These are phyloP conservation scores for Taiozyma sp. DNA, from an alignment of 1,139 yeast species.

Conservation along the genomic window DNA sequence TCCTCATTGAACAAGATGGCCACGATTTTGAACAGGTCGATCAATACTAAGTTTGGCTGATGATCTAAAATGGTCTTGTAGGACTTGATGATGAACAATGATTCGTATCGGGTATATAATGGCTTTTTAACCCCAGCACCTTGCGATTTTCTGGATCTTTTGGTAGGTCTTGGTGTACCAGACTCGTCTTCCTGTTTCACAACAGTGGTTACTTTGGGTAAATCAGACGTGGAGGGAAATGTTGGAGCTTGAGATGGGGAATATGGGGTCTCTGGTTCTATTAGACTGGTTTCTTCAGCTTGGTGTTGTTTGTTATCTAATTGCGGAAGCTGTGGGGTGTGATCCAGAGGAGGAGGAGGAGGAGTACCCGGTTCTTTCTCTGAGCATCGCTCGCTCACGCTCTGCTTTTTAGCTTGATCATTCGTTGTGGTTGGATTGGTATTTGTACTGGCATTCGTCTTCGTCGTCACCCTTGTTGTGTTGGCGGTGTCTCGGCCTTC, in stretches of 20 bases:
- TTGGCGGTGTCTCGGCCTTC: background rate
- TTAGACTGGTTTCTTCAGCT: background rate
- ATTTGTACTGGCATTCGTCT: too few species aligned
- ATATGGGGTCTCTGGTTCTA: background rate
- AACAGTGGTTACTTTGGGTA: background rate
- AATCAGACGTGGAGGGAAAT: background rate
- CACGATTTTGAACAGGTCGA: constrained; percentile 20
- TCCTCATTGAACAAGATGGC: constrained; percentile 18
- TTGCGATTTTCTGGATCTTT: constrained; percentile 20
- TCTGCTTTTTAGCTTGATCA: background rate
- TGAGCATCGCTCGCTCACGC: background rate
- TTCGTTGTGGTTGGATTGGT: background rate
- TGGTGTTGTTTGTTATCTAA: background rate
- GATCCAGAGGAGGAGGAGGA: background rate
- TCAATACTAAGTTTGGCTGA: constrained; percentile 16
- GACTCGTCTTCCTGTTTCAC: constrained; percentile 1
- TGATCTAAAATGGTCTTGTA: constrained; percentile 16
- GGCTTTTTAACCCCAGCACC: constrained; percentile 24
- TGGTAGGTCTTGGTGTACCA: constrained; percentile 1
- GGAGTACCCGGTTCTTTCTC: background rate
- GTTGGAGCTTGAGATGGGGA: background rate
- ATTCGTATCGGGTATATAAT: constrained; percentile 21
- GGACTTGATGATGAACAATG: constrained; percentile 19
- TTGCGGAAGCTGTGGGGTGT: background rate
- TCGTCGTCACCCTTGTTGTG: background rate